A percentile compares a stretch with the other conserved stretches of the same genome.
Evolutionary conservation across 257 asterid genomes (phyloP).

Genomic region (Petrea volubilis): DNA sequence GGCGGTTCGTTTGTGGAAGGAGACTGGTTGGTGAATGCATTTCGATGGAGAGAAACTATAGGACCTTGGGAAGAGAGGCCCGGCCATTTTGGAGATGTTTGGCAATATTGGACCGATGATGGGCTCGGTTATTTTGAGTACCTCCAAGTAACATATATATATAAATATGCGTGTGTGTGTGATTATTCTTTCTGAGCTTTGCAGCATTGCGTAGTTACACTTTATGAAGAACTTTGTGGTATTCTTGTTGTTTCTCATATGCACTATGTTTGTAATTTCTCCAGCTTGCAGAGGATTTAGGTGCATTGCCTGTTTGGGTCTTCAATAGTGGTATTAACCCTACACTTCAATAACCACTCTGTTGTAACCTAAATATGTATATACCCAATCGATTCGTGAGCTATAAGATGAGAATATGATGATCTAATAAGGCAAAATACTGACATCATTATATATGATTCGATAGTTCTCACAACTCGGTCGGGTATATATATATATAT

Average conservation of each 20-base stretch:
- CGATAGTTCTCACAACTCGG: too few relatives aligned
- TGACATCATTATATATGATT: too few relatives aligned
- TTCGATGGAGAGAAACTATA: slow-evolving; percentile 86
- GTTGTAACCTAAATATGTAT: not conserved
- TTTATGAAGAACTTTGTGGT: not conserved
- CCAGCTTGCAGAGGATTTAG: slow-evolving; percentile 98
- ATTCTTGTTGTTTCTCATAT: slow-evolving; percentile 8
- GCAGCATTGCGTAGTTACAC: not conserved
- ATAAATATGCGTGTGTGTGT: too few relatives aligned
- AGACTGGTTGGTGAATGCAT: slow-evolving; percentile 71
- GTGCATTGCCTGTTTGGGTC: slow-evolving; percentile 88
- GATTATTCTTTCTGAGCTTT: slow-evolving; percentile 1
- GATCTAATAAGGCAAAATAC: too few relatives aligned
- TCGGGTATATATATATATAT: too few relatives aligned
- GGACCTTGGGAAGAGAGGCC: slow-evolving; percentile 95
- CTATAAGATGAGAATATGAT: too few relatives aligned
- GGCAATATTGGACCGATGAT: slow-evolving; percentile 99
- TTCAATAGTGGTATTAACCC: slow-evolving; percentile 73
- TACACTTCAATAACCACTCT: not conserved
- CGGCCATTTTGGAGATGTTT: slow-evolving; percentile 91
- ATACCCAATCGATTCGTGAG: too few relatives aligned
- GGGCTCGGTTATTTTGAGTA: slow-evolving; percentile 88
- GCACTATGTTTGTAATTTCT: slow-evolving; percentile 8
- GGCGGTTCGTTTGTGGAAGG: slow-evolving; percentile 98
- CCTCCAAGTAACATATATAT: slow-evolving; percentile 57